These are phyloP conservation scores for Mycena floridula DNA, from an alignment of 768 basidiomycete species.

Conservation along the genomic window DNA sequence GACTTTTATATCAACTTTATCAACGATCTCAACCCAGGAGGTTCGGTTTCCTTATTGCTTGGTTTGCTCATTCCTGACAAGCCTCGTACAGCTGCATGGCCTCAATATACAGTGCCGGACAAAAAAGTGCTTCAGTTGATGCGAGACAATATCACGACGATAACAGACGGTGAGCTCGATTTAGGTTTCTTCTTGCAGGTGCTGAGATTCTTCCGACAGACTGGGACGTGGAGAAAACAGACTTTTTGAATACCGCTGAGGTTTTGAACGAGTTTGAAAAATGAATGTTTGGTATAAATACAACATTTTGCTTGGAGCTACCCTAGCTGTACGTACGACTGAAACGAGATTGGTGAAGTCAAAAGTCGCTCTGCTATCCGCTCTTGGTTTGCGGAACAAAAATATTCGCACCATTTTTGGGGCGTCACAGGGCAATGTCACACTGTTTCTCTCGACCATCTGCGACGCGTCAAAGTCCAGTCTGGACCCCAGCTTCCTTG, in stretches of 20 bases:
- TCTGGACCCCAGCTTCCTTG: no score
- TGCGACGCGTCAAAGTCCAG: no score
- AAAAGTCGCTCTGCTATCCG: no score
- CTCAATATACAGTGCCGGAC: constrained; percentile 27
- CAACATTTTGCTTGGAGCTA: no score
- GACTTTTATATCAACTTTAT: constrained; percentile 55
- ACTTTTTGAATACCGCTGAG: constrained; percentile 32
- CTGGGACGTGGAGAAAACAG: constrained; percentile 33
- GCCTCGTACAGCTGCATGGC: constrained; percentile 36
- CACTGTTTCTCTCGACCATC: no score
- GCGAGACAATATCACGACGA: constrained; percentile 46
- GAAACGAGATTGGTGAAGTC: no score
- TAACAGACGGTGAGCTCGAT: constrained; percentile 40
- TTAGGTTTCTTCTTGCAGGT: not conserved
- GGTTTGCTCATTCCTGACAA: not conserved
- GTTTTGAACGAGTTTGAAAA: constrained; percentile 44
- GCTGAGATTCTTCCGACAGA: constrained; percentile 20
- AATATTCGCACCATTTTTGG: no score
- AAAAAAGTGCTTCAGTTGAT: constrained; percentile 42
- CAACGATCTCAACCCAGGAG: constrained; percentile 47
- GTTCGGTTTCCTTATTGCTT: constrained; percentile 23
- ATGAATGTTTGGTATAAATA: constrained; percentile 16
- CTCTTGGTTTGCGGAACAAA: no score
- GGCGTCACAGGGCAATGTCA: no score
- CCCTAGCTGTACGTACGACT: no score